These are phyloP conservation scores for Yamadazyma kanchanaburiensis DNA, from an alignment of 1,139 yeast genomes.

Conservation along the genomic window DNA sequence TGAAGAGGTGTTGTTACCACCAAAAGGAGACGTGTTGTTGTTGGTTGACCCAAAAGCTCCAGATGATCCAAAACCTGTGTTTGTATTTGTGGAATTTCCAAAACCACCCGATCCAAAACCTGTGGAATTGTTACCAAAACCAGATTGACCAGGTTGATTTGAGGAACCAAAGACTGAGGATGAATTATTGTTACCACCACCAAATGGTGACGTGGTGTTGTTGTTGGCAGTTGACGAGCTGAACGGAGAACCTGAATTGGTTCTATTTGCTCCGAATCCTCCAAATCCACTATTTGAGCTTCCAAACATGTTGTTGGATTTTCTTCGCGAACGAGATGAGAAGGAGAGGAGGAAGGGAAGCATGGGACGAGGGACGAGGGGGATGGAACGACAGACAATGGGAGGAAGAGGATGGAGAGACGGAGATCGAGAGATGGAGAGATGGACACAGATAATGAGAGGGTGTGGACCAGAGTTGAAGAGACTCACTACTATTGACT, in stretches of 20 bases:
- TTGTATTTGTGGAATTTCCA: slow-evolving; percentile 4
- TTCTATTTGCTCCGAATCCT: slow-evolving; percentile 48
- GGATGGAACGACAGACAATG: no score
- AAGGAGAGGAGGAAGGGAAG: no score
- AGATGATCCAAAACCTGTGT: slow-evolving; percentile 34
- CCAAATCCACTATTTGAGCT: slow-evolving; percentile 55
- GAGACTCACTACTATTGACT: no score
- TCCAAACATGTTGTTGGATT: no score
- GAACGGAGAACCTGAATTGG: slow-evolving; percentile 31
- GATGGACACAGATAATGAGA: no score
- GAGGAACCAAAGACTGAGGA: neutral
- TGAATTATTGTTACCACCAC: slow-evolving; percentile 10
- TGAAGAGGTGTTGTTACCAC: slow-evolving; percentile 2
- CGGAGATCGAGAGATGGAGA: no score
- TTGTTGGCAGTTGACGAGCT: slow-evolving; percentile 18
- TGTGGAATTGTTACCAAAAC: slow-evolving; percentile 1
- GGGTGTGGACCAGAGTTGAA: no score
- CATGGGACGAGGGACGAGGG: no score
- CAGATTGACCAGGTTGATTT: neutral
- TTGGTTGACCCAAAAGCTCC: slow-evolving; percentile 20
- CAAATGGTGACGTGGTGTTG: slow-evolving; percentile 22
- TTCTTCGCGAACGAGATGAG: no score
- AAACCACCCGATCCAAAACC: slow-evolving; percentile 8
- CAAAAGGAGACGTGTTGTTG: slow-evolving; percentile 10
- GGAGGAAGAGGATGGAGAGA: no score